These are phyloP conservation scores for Colletotrichum sublineola DNA, from an alignment of 2,329 filamentous ascomycete genomes.

Conservation along the genomic window DNA sequence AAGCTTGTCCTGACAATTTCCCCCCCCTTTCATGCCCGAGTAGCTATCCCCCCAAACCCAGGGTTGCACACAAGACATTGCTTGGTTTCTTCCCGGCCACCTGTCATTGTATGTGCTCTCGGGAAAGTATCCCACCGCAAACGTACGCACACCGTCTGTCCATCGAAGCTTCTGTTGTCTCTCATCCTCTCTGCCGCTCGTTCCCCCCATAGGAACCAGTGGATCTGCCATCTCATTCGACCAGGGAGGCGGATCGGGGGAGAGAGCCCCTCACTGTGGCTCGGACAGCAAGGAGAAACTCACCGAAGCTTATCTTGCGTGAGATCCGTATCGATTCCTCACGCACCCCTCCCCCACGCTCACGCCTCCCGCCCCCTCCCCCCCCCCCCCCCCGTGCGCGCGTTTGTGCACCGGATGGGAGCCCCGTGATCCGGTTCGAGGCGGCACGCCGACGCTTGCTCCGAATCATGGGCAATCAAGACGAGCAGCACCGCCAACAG, in stretches of 20 bases:
- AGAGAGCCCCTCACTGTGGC: constrained; percentile 19
- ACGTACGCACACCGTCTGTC: not conserved
- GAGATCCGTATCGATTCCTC: not conserved
- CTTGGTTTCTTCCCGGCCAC: not conserved
- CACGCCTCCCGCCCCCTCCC: not conserved
- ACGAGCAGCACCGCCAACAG: not conserved
- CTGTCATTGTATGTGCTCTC: not conserved
- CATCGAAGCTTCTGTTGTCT: not conserved
- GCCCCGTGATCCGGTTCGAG: constrained; percentile 32
- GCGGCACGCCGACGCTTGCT: constrained; percentile 21
- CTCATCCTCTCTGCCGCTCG: not conserved
- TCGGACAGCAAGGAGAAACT: constrained; percentile 12
- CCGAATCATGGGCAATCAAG: constrained; percentile 28
- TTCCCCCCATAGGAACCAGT: constrained; percentile 2
- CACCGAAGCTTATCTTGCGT: not conserved
- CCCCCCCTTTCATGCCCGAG: not conserved
- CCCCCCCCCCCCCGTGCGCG: not conserved
- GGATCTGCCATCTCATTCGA: constrained; percentile 32
- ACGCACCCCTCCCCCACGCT: not conserved
- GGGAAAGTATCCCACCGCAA: not conserved
- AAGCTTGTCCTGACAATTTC: not conserved
- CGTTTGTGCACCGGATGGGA: constrained; percentile 27
- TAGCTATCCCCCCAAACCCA: not conserved
- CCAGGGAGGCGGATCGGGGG: constrained; percentile 24
- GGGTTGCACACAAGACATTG: constrained; percentile 1